A percentile compares a stretch with the other conserved stretches of the same genome.
Conservation (phyloP, 805 yeast genomes). For the Yarrowia bubula region DNA sequence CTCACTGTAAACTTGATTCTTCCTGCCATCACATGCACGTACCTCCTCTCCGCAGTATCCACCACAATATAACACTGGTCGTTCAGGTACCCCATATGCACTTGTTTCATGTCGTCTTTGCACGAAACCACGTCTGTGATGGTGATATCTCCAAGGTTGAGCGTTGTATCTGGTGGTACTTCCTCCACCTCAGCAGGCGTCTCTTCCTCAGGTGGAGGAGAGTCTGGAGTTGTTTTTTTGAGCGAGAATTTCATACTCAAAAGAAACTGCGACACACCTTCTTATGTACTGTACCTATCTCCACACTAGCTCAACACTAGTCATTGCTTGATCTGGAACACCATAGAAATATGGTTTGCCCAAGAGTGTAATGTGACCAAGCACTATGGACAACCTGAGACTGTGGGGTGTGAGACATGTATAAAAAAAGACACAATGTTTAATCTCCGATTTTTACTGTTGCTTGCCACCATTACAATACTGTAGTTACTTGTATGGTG, state of each 20-base stretch:
- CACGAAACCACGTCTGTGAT: background rate
- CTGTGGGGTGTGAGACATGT: background rate
- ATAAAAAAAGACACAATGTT: too few relatives aligned
- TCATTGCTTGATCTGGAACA: constrained; percentile 6
- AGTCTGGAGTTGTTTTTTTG: background rate
- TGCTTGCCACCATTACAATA: too few relatives aligned
- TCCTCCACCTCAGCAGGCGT: background rate
- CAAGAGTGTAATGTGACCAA: constrained; percentile 10
- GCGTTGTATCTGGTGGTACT: background rate
- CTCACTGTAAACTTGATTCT: background rate
- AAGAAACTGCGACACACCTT: background rate
- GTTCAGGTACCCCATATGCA: constrained; percentile 4
- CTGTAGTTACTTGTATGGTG: too few relatives aligned
- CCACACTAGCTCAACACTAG: constrained; percentile 3
- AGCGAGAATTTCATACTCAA: constrained; percentile 3
- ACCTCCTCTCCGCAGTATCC: background rate
- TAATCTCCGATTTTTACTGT: too few relatives aligned
- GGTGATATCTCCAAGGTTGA: background rate
- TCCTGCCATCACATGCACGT: background rate
- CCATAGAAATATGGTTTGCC: background rate
- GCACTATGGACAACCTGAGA: background rate
- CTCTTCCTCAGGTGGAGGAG: background rate
- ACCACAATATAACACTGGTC: constrained; percentile 12
- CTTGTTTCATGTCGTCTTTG: background rate
- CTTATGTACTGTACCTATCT: background rate